A percentile compares a stretch with the other conserved stretches of the same genome.
Evolutionary conservation across 352 stramenopile species (phyloP).

Genomic region (Phytophthora agathidicida): DNA sequence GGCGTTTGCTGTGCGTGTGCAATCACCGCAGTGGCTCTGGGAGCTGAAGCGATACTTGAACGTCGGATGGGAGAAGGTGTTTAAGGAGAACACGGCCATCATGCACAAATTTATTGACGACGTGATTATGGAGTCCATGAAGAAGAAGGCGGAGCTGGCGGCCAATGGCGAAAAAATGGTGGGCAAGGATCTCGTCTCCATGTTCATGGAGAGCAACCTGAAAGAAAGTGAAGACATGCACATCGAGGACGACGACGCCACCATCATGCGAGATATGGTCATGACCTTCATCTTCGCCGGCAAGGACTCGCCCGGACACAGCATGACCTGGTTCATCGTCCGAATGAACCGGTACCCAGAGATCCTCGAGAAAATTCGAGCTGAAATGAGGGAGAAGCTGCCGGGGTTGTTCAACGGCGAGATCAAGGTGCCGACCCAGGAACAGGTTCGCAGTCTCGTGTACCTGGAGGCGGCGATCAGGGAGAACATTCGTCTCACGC

Average conservation of each 20-base stretch:
- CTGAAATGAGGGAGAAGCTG: conserved; percentile 54
- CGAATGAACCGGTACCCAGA: conserved; percentile 60
- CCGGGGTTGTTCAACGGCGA: conserved; percentile 29
- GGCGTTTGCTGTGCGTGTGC: conserved; percentile 30
- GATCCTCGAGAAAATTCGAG: conserved; percentile 49
- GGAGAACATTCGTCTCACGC: conserved; percentile 70
- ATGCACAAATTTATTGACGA: conserved; percentile 50
- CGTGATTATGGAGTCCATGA: conserved; percentile 53
- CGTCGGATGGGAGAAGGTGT: conserved; percentile 44
- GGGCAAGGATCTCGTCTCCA: conserved; percentile 51
- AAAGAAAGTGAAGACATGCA: conserved; percentile 23
- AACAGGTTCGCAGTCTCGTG: conserved; percentile 50
- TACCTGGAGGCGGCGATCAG: conserved; percentile 64
- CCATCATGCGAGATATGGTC: conserved; percentile 68
- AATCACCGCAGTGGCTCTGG: conserved; percentile 44
- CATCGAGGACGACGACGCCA: conserved; percentile 30
- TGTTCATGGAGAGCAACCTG: conserved; percentile 45
- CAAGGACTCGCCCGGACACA: conserved; percentile 66
- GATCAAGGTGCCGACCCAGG: conserved; percentile 39
- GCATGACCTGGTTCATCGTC: conserved; percentile 69
- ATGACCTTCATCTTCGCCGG: conserved; percentile 78
- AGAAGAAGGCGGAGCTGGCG: conserved; percentile 48
- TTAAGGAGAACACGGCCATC: conserved; percentile 38
- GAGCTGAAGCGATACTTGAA: conserved; percentile 36
- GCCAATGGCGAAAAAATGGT: conserved; percentile 42